These are phyloP conservation scores for Ustilago shanxiensis DNA, from an alignment of 1,284 basidiomycete species.

Conservation along the genomic window DNA sequence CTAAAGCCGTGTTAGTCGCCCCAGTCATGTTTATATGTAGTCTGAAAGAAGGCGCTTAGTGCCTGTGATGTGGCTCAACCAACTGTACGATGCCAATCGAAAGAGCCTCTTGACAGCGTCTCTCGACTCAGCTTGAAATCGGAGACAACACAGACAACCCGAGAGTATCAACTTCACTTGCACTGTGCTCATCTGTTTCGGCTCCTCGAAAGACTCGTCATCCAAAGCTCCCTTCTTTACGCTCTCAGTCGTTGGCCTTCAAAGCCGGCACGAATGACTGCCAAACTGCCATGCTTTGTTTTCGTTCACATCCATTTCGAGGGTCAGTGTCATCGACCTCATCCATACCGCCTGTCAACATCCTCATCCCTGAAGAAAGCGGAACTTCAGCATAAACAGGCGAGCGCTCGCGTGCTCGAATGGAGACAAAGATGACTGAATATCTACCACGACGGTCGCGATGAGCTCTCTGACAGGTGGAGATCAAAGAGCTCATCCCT, in stretches of 20 bases:
- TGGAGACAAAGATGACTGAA: background rate
- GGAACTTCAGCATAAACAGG: background rate
- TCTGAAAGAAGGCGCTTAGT: too few species aligned
- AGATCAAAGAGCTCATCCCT: background rate
- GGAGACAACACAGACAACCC: constrained; percentile 3
- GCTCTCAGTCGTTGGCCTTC: background rate
- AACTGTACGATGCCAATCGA: background rate
- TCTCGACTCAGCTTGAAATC: constrained; percentile 15
- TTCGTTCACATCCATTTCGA: background rate
- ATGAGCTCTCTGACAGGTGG: background rate
- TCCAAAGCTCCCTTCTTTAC: background rate
- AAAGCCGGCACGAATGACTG: background rate
- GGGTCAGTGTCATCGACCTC: background rate
- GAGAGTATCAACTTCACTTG: constrained; percentile 1
- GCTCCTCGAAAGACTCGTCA: background rate
- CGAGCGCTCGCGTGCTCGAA: background rate
- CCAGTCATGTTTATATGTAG: background rate
- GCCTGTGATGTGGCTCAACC: too few species aligned
- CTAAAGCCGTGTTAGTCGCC: background rate
- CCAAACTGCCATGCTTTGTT: background rate
- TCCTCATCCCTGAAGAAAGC: background rate
- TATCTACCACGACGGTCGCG: constrained; percentile 2
- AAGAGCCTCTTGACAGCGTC: background rate
- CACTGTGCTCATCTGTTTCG: constrained; percentile 15
- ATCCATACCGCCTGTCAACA: background rate